These are phyloP conservation scores for Penicillium sp. DNA, from an alignment of 2,329 filamentous ascomycete genomes.

Conservation along the genomic window DNA sequence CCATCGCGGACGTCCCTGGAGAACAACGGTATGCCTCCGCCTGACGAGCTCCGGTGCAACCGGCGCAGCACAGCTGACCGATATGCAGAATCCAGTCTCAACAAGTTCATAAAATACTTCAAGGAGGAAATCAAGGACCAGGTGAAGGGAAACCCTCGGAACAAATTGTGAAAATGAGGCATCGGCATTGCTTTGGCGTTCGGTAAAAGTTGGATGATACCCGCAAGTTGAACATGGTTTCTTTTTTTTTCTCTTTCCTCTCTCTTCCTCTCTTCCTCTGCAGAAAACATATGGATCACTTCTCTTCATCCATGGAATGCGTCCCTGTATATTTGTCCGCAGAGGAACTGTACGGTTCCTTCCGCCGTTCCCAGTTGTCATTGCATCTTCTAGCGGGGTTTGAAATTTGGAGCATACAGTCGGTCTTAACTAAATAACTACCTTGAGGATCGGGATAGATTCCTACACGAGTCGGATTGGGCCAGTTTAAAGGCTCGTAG, in stretches of 20 bases:
- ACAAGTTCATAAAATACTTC: slow-evolving; percentile 39
- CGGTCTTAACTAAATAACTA: not conserved
- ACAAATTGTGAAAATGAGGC: slow-evolving; percentile 24
- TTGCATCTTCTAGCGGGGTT: slow-evolving; percentile 11
- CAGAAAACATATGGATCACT: slow-evolving; percentile 6
- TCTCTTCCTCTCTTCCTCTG: not conserved
- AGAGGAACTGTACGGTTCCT: slow-evolving; percentile 19
- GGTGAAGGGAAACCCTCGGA: slow-evolving; percentile 37
- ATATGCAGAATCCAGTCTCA: slow-evolving; percentile 25
- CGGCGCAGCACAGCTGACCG: slow-evolving; percentile 2
- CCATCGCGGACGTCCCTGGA: slow-evolving; percentile 45
- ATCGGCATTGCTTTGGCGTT: slow-evolving; percentile 8
- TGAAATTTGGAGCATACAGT: slow-evolving; percentile 20
- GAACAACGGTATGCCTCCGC: slow-evolving; percentile 28
- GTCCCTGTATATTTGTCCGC: slow-evolving; percentile 27
- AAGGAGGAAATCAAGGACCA: slow-evolving; percentile 45
- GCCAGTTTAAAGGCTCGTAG: not conserved
- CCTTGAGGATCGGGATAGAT: not conserved
- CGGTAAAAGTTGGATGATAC: slow-evolving; percentile 18
- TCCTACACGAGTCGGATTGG: not conserved
- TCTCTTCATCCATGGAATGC: slow-evolving; percentile 17
- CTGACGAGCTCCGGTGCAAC: not conserved
- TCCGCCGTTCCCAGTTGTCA: slow-evolving; percentile 19
- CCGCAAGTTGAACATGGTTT: slow-evolving; percentile 11
- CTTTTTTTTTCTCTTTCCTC: not conserved